These are phyloP conservation scores for Acrodontium crateriforme DNA, from an alignment of 2,329 filamentous ascomycete species.

Conservation along the genomic window DNA sequence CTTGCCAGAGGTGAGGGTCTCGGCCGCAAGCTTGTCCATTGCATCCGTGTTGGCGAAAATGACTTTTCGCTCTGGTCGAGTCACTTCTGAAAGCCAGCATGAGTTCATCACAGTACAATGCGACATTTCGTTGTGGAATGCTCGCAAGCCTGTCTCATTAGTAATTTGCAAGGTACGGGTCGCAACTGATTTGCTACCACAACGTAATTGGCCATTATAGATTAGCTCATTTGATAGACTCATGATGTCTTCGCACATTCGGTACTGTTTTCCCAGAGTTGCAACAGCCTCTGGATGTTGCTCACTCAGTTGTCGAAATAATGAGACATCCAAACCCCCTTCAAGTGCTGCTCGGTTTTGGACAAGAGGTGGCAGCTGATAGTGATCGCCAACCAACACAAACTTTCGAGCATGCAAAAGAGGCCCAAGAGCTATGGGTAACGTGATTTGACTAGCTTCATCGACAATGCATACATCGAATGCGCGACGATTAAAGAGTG, in stretches of 20 bases:
- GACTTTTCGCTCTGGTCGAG: slow-evolving; percentile 59
- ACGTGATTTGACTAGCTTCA: slow-evolving; percentile 91
- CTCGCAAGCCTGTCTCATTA: slow-evolving; percentile 21
- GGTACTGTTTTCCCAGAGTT: slow-evolving; percentile 88
- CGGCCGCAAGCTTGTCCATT: slow-evolving; percentile 49
- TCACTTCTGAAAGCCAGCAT: slow-evolving; percentile 67
- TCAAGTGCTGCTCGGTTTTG: slow-evolving; percentile 77
- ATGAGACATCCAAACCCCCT: slow-evolving; percentile 77
- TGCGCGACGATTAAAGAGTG: slow-evolving; percentile 70
- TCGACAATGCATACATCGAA: slow-evolving; percentile 99
- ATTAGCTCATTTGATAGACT: slow-evolving; percentile 82
- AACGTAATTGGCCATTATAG: slow-evolving; percentile 81
- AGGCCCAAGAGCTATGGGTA: slow-evolving; percentile 86
- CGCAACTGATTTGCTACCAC: slow-evolving; percentile 67
- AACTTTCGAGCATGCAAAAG: slow-evolving; percentile 88
- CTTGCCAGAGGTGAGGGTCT: slow-evolving; percentile 59
- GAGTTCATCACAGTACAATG: slow-evolving; percentile 4
- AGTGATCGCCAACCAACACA: slow-evolving; percentile 90
- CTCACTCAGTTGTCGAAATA: slow-evolving; percentile 90
- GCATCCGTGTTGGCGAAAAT: slow-evolving; percentile 82
- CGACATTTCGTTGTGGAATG: slow-evolving; percentile 17
- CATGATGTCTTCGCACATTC: slow-evolving; percentile 98
- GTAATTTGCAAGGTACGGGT: slow-evolving; percentile 54
- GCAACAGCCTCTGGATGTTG: slow-evolving; percentile 76
- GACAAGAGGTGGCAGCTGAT: slow-evolving; percentile 86